Evolutionary conservation across 306 rosid species (phyloP), one percentile per base, ranked within the genome.

Genomic region (Rosa multiflora): DNA sequence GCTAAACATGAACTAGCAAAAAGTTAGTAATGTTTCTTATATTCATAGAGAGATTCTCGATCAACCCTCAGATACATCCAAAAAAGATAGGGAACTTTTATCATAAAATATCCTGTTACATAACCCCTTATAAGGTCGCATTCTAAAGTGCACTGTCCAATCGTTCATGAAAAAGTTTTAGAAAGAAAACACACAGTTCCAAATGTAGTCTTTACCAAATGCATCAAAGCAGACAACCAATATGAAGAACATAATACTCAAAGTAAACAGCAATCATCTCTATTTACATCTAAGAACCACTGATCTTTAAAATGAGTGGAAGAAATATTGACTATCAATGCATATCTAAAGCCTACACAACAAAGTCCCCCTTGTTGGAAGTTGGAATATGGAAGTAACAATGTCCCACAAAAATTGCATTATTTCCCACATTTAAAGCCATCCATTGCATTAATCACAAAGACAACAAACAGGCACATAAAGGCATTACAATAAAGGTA

Each of bases 401-500:
- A n/a, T 5, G 14, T 20, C 15, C 73, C 52, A 68, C 23, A 68
- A 13, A 20, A 40, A 43, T 39, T 42, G 73, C 52, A 68, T 10
- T 5, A 1, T 69, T 68, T 42, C 29, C 32, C 8, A 10, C 6
- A 5, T 44, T 68, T 17, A 48, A 29, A 72, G 44, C 32, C 75
- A n/a, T 32, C 62, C 1, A 72, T 4, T 47, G 20, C 2, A 23
- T 70, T 70, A 70, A 21, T 42, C 70, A 78, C 62, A 21, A 6
- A 63, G 70, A 77, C 74, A 59, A 32, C 76, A 59, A 40, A 64
- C 48, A 49, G 56, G 43, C 48, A 52, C 44, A 40, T 48, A 32
- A 72, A 56, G 39, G 8, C 72, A 78, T 39, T 13, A 7, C 44
- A 72, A 49, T 11, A 78, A 63, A 66, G 20, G 37, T 12, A 44